phyloP scores from a whole-genome alignment of 2,329 filamentous ascomycete species.

The Colletotrichum salicis region DNA sequence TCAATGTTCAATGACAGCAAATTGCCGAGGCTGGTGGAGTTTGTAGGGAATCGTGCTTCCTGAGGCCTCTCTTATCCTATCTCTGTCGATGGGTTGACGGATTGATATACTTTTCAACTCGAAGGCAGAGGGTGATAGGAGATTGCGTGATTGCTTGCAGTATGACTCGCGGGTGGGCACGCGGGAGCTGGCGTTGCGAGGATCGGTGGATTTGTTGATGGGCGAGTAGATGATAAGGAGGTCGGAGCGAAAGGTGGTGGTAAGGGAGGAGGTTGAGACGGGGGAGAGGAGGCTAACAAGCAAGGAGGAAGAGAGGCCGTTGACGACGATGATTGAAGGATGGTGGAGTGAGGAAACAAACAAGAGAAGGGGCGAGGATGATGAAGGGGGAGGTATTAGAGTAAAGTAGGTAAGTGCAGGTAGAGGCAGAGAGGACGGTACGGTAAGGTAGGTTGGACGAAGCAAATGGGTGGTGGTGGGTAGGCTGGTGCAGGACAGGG shows the following conservation, averaged over 20 bases:
- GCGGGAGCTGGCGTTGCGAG: conserved; percentile 14
- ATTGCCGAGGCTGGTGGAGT: conserved; percentile 7
- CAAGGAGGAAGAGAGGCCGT: conserved; percentile 36
- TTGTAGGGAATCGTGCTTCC: conserved; percentile 8
- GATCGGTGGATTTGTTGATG: background rate
- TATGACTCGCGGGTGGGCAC: conserved; percentile 23
- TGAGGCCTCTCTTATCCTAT: conserved; percentile 34
- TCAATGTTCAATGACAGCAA: conserved; percentile 22
- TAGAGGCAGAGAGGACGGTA: conserved; percentile 29
- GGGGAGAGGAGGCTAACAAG: conserved; percentile 35
- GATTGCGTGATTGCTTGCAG: conserved; percentile 35
- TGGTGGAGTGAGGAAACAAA: conserved; percentile 8
- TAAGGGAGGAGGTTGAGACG: conserved; percentile 31
- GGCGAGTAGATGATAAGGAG: background rate
- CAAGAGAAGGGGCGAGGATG: conserved; percentile 18
- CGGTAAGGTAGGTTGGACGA: conserved; percentile 35
- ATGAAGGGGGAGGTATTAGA: conserved; percentile 36
- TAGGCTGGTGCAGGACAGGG: conserved; percentile 43
- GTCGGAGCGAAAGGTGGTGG: conserved; percentile 5
- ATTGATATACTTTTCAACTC: conserved; percentile 9
- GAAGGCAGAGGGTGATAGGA: conserved; percentile 16
- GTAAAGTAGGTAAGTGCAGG: conserved; percentile 38
- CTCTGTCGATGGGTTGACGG: conserved; percentile 31
- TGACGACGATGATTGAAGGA: conserved; percentile 26
- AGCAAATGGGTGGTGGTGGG: conserved; percentile 38